Evolutionary conservation across 2,329 filamentous ascomycete genomes (phyloP).

Genomic region (Chaetomiaceae sp.): DNA sequence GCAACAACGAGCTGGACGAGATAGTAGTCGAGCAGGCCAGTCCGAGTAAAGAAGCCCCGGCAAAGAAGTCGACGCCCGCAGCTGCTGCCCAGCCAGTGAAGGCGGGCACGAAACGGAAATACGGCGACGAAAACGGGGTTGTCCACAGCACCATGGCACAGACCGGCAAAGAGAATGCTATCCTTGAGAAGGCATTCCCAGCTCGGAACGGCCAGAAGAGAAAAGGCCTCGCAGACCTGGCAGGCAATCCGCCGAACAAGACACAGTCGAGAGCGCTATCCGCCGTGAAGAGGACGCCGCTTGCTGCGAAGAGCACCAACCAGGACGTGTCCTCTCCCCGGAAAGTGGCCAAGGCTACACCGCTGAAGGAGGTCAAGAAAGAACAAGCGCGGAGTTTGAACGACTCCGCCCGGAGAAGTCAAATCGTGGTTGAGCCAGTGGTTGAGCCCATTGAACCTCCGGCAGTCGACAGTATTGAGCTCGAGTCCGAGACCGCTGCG

Average conservation of each 20-base stretch:
- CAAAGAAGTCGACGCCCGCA: not conserved
- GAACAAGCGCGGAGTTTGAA: slow-evolving; percentile 29
- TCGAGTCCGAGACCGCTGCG: slow-evolving; percentile 32
- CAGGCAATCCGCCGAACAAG: slow-evolving; percentile 40
- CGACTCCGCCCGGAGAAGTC: slow-evolving; percentile 23
- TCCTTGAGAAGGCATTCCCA: slow-evolving; percentile 9
- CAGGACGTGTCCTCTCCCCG: slow-evolving; percentile 55
- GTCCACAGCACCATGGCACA: slow-evolving; percentile 32
- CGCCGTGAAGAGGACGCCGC: slow-evolving; percentile 50
- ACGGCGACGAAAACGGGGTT: slow-evolving; percentile 50
- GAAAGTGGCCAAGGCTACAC: slow-evolving; percentile 39
- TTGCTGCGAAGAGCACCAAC: slow-evolving; percentile 57
- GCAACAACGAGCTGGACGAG: slow-evolving; percentile 4
- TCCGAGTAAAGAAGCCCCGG: not conserved
- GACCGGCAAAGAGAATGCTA: slow-evolving; percentile 30
- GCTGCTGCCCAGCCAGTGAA: slow-evolving; percentile 32
- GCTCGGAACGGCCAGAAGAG: slow-evolving; percentile 31
- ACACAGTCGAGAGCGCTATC: slow-evolving; percentile 43
- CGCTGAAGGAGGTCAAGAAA: slow-evolving; percentile 35
- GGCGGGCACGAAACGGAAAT: slow-evolving; percentile 55
- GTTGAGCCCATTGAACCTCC: slow-evolving; percentile 20
- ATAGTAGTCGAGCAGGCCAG: not conserved
- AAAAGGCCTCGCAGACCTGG: slow-evolving; percentile 45
- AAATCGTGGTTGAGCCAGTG: slow-evolving; percentile 13
- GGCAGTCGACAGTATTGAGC: slow-evolving; percentile 21